These are phyloP conservation scores for Massarina eburnea DNA, from an alignment of 2,329 filamentous ascomycete genomes.

Conservation along the genomic window DNA sequence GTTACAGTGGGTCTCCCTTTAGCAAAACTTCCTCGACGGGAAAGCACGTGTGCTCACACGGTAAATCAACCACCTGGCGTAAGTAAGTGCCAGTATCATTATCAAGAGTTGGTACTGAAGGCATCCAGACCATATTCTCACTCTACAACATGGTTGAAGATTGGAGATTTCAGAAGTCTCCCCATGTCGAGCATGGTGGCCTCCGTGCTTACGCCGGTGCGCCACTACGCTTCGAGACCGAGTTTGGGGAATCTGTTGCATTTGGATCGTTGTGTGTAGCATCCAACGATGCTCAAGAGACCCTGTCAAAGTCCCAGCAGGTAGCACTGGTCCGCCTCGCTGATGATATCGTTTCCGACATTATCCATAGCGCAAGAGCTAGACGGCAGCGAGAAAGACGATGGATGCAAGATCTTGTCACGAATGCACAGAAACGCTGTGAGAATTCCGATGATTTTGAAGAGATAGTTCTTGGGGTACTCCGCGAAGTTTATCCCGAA, in stretches of 20 bases:
- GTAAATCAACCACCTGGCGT: constrained; percentile 39
- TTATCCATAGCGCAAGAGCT: constrained; percentile 42
- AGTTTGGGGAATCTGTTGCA: constrained; percentile 43
- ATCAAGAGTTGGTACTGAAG: not conserved
- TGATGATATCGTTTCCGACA: constrained; percentile 46
- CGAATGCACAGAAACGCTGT: constrained; percentile 21
- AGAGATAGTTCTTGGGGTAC: constrained; percentile 27
- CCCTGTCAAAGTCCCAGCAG: constrained; percentile 36
- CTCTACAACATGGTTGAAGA: constrained; percentile 47
- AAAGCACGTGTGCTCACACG: constrained; percentile 51
- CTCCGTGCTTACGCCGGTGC: constrained; percentile 48
- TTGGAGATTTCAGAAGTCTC: constrained; percentile 49
- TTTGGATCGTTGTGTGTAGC: constrained; percentile 50
- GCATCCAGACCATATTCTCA: constrained; percentile 42
- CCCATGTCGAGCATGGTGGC: constrained; percentile 46
- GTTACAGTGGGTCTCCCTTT: constrained; percentile 47
- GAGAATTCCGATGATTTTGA: constrained; percentile 25
- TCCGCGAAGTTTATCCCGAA: constrained; percentile 39
- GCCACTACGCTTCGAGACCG: constrained; percentile 44
- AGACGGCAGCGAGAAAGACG: constrained; percentile 46
- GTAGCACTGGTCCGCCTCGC: constrained; percentile 40
- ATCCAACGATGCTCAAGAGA: constrained; percentile 37
- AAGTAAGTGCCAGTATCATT: constrained; percentile 22
- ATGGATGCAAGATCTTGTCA: constrained; percentile 42
- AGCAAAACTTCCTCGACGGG: constrained; percentile 48